A percentile compares a stretch with the other conserved stretches of the same genome.
phyloP scores from a whole-genome alignment of 2,329 filamentous ascomycete genomes.

The Talaromyces rugulosus region DNA sequence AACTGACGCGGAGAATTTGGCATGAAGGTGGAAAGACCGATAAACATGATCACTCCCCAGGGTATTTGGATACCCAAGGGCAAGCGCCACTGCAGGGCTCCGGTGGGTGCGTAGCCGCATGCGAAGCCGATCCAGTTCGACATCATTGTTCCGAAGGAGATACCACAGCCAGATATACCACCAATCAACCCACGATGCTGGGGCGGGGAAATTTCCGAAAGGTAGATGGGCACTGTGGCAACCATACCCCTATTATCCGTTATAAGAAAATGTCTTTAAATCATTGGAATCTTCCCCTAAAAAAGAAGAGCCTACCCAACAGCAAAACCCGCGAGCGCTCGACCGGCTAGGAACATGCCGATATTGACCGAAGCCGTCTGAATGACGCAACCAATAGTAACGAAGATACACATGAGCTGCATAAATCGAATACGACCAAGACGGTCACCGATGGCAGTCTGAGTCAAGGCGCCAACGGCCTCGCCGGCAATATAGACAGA shows the following conservation, averaged over 20 bases:
- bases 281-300: not conserved
- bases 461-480: conserved; percentile 50
- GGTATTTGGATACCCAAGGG: conserved; percentile 54
- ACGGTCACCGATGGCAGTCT: conserved; percentile 52
- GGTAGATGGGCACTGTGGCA: conserved; percentile 53
- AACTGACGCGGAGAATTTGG: conserved; percentile 53
- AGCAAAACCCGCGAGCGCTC: conserved; percentile 45
- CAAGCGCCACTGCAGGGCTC: conserved; percentile 51
- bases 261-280: not conserved
- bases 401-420: conserved; percentile 51
- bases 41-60: conserved; percentile 53
- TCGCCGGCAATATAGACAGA: conserved; percentile 59
- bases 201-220: conserved; percentile 51
- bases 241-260: conserved; percentile 39
- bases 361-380: conserved; percentile 54
- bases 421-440: conserved; percentile 53
- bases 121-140: conserved; percentile 58
- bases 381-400: conserved; percentile 52
- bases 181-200: conserved; percentile 50
- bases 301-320: conserved; percentile 34
- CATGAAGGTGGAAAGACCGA: conserved; percentile 54
- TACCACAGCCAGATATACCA: conserved; percentile 52
- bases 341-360: conserved; percentile 52
- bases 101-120: conserved; percentile 52
- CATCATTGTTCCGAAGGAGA: conserved; percentile 53